phyloP scores from a whole-genome alignment of 2,329 filamentous ascomycete species.

The Rhinocladiella similis region DNA sequence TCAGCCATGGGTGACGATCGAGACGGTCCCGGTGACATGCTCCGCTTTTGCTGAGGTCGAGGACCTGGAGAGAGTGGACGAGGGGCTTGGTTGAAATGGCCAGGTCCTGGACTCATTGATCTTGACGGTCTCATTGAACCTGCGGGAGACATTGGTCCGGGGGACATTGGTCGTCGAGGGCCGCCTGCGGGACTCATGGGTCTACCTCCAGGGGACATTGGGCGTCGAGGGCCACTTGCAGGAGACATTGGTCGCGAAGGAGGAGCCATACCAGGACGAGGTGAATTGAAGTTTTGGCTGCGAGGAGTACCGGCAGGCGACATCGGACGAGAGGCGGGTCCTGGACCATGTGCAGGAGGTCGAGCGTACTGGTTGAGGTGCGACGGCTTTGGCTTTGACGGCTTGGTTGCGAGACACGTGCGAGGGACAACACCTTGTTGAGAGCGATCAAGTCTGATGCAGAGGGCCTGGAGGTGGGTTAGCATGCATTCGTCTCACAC shows the following conservation, averaged over 20 bases:
- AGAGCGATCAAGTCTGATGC: slow-evolving; percentile 84
- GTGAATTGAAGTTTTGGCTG: slow-evolving; percentile 30
- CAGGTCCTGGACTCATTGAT: slow-evolving; percentile 24
- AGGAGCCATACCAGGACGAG: slow-evolving; percentile 32
- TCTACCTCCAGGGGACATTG: slow-evolving; percentile 35
- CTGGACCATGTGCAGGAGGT: slow-evolving; percentile 22
- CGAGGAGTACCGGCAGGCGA: slow-evolving; percentile 22
- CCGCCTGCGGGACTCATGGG: slow-evolving; percentile 46
- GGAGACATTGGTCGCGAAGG: slow-evolving; percentile 34
- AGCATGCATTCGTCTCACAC: slow-evolving; percentile 21
- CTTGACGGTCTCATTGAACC: slow-evolving; percentile 34
- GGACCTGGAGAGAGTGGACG: slow-evolving; percentile 52
- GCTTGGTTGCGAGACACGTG: slow-evolving; percentile 87
- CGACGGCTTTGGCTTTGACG: slow-evolving; percentile 77
- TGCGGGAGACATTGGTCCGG: background rate
- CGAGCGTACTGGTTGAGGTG: slow-evolving; percentile 58
- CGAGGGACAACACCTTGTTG: slow-evolving; percentile 90
- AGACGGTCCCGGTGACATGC: slow-evolving; percentile 48
- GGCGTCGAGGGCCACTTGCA: slow-evolving; percentile 29
- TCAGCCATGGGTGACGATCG: slow-evolving; percentile 43
- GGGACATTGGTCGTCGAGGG: slow-evolving; percentile 31
- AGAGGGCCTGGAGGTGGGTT: slow-evolving; percentile 68
- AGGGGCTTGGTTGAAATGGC: slow-evolving; percentile 31
- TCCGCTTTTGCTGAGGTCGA: slow-evolving; percentile 41
- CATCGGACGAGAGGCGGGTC: slow-evolving; percentile 30